These are phyloP conservation scores for Lumnitzera littorea DNA, from an alignment of 345 rosid species.

Conservation along the genomic window DNA sequence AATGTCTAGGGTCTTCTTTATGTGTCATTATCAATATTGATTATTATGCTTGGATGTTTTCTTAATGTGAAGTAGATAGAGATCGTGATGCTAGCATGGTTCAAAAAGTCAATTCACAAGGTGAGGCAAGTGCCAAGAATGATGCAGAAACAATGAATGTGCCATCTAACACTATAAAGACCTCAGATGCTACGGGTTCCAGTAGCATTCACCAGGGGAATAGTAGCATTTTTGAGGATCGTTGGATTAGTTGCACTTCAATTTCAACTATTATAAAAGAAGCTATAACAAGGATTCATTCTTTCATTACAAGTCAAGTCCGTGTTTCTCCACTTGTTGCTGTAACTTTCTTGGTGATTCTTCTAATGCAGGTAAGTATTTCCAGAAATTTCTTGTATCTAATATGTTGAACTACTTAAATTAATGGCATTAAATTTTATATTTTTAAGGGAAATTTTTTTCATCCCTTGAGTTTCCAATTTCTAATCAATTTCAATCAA, in stretches of 20 bases:
- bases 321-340: conserved; percentile 44
- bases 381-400: not conserved
- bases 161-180: conserved; percentile 15
- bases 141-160: conserved; percentile 24
- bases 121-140: conserved; percentile 20
- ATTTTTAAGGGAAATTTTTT: no score
- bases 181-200: conserved; percentile 18
- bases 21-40: no score
- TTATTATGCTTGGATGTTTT: not conserved
- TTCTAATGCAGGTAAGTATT: conserved; percentile 80
- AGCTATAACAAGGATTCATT: conserved; percentile 23
- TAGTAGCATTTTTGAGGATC: conserved; percentile 21
- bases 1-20: no score
- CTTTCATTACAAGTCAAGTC: conserved; percentile 44
- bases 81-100: conserved; percentile 17
- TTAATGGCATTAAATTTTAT: no score
- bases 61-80: conserved; percentile 17
- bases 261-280: conserved; percentile 23
- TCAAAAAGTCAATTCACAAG: conserved; percentile 22
- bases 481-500: no score
- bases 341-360: conserved; percentile 57
- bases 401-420: not conserved
- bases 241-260: conserved; percentile 13
- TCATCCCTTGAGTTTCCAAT: no score
- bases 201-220: conserved; percentile 14